A percentile compares a stretch with the other conserved stretches of the same genome.
Conservation (phyloP, 148 eudicot genomes). For the Nepenthes mirabilis region DNA sequence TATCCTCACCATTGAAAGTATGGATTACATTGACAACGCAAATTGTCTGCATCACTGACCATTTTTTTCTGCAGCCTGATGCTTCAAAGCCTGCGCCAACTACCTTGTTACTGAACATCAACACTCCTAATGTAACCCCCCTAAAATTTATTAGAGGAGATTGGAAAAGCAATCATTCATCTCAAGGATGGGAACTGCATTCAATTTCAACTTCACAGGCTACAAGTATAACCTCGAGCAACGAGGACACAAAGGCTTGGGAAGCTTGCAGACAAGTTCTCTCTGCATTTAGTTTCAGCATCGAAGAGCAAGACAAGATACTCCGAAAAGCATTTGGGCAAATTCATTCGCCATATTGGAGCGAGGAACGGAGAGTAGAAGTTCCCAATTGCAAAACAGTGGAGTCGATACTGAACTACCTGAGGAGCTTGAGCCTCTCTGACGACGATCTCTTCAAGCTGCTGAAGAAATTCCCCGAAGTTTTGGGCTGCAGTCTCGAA, state of each 20-base stretch:
- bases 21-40: no score
- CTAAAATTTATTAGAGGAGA: slow-evolving; percentile 4
- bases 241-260: slow-evolving; percentile 65
- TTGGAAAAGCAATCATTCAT: slow-evolving; percentile 9
- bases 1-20: no score
- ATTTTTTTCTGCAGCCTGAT: slow-evolving; percentile 32
- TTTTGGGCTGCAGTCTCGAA: slow-evolving; percentile 81
- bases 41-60: no score
- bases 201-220: slow-evolving; percentile 38
- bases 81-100: slow-evolving; percentile 6
- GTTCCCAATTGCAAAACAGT: slow-evolving; percentile 49
- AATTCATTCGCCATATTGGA: slow-evolving; percentile 86
- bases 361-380: slow-evolving; percentile 69
- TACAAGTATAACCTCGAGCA: slow-evolving; percentile 22
- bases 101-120: slow-evolving; percentile 9
- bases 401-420: slow-evolving; percentile 40
- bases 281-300: slow-evolving; percentile 36
- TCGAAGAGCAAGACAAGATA: slow-evolving; percentile 72
- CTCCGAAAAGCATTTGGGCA: slow-evolving; percentile 89
- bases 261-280: slow-evolving; percentile 54
- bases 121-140: slow-evolving; percentile 5
- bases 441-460: slow-evolving; percentile 67
- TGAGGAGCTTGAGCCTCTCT: slow-evolving; percentile 63
- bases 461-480: slow-evolving; percentile 94
- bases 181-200: slow-evolving; percentile 39